These are phyloP conservation scores for Aschersonia sp. DNA, from an alignment of 2,329 filamentous ascomycete species.

Conservation along the genomic window DNA sequence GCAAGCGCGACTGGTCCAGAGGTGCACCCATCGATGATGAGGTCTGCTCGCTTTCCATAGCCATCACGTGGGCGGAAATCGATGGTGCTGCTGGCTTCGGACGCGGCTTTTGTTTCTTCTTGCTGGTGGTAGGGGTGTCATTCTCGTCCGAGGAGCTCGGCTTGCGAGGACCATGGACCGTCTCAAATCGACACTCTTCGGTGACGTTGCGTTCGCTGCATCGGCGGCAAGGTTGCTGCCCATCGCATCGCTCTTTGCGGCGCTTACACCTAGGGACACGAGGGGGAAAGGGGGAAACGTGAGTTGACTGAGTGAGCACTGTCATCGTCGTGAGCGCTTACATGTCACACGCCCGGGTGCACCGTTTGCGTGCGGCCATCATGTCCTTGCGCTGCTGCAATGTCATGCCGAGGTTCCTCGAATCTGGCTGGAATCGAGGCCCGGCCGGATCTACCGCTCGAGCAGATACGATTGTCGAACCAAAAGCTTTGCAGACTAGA, in stretches of 20 bases:
- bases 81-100: background rate
- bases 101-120: too few relatives aligned
- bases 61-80: background rate
- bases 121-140: too few relatives aligned
- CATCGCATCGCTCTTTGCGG: slow-evolving; percentile 7
- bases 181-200: slow-evolving; percentile 3
- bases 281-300: background rate
- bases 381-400: too few relatives aligned
- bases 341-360: slow-evolving; percentile 2
- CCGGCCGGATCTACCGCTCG: too few relatives aligned
- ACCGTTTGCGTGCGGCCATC: background rate
- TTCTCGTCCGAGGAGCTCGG: too few relatives aligned
- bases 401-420: too few relatives aligned
- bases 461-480: too few relatives aligned
- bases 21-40: slow-evolving; percentile 9
- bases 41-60: slow-evolving; percentile 3
- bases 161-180: slow-evolving; percentile 1
- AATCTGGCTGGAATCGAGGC: too few relatives aligned
- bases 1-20: slow-evolving; percentile 4
- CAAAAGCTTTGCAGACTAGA: too few relatives aligned
- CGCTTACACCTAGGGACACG: slow-evolving; percentile 2
- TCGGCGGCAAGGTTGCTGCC: slow-evolving; percentile 4
- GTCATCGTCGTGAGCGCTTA: background rate
- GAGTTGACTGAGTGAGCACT: background rate
- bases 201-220: slow-evolving; percentile 4